These are phyloP conservation scores for Aegilops umbellulata DNA, from an alignment of 176 grass and related monocot species.

Conservation along the genomic window DNA sequence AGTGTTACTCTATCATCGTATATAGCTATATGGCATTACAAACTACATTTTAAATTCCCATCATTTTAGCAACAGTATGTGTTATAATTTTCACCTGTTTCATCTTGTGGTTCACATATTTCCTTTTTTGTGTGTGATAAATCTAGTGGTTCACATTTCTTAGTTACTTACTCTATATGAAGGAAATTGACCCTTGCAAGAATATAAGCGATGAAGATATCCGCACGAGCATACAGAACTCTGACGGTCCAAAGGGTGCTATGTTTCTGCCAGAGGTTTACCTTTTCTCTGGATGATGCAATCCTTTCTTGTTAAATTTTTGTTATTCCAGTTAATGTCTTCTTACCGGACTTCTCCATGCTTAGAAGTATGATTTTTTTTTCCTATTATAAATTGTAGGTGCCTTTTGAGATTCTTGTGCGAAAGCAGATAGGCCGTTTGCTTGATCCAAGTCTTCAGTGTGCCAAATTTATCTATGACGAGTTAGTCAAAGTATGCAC, in stretches of 20 bases:
- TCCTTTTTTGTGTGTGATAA: neutral
- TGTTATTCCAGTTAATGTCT: conserved; percentile 23
- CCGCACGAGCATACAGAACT: conserved; percentile 78
- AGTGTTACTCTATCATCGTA: conserved; percentile 10
- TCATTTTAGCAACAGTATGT: conserved; percentile 13
- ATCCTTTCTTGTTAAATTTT: neutral
- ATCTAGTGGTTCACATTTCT: conserved; percentile 16
- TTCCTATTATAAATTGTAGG: conserved; percentile 45
- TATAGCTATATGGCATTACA: neutral
- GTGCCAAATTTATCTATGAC: conserved; percentile 96
- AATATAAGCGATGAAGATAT: conserved; percentile 90
- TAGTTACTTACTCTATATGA: conserved; percentile 22
- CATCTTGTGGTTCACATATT: conserved; percentile 15
- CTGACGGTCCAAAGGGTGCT: conserved; percentile 74
- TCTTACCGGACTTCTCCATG: conserved; percentile 8
- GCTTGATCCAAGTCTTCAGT: conserved; percentile 95
- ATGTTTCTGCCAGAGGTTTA: conserved; percentile 95
- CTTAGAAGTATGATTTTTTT: conserved; percentile 10
- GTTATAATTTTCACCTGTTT: neutral
- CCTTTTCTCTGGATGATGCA: conserved; percentile 12
- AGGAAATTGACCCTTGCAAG: conserved; percentile 94
- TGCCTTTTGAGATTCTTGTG: conserved; percentile 95
- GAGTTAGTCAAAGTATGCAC: conserved; percentile 87
- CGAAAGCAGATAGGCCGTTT: conserved; percentile 81
- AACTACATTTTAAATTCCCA: neutral